Percentiles rank a stretch among this genome's conserved stretches.
These are phyloP conservation scores for Mycosarcoma mackinlayi DNA, from an alignment of 1,284 basidiomycete genomes.

Conservation along the genomic window DNA sequence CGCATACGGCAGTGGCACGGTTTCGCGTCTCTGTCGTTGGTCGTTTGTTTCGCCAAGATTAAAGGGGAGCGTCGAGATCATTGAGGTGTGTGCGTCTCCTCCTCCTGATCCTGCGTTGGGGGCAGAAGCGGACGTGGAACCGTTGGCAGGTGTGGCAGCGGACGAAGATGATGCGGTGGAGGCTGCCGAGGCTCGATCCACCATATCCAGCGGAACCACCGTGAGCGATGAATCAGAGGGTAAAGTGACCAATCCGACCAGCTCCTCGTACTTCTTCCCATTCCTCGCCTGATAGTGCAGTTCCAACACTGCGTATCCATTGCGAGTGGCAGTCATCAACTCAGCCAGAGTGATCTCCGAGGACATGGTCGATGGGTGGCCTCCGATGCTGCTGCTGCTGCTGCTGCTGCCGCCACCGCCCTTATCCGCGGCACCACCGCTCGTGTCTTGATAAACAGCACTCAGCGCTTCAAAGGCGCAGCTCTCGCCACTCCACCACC, in stretches of 20 bases:
- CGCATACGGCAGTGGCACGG: slow-evolving; percentile 58
- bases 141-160: not conserved
- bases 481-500: slow-evolving; percentile 46
- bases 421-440: not conserved
- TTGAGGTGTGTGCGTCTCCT: slow-evolving; percentile 28
- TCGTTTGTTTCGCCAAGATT: slow-evolving; percentile 54
- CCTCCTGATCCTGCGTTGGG: not conserved
- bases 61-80: slow-evolving; percentile 53
- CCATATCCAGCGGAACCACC: slow-evolving; percentile 35
- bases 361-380: no score
- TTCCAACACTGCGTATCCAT: slow-evolving; percentile 28
- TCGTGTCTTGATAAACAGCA: not conserved
- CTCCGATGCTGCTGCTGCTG: no score
- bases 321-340: slow-evolving; percentile 16
- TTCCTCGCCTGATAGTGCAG: slow-evolving; percentile 36
- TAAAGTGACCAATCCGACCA: slow-evolving; percentile 8
- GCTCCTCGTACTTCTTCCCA: slow-evolving; percentile 45
- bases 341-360: slow-evolving; percentile 23
- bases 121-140: not conserved
- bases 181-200: slow-evolving; percentile 6
- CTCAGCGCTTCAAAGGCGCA: slow-evolving; percentile 27
- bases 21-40: slow-evolving; percentile 50
- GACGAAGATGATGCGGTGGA: not conserved
- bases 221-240: not conserved
- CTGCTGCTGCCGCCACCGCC: not conserved